phyloP scores from a whole-genome alignment of 495 filamentous ascomycete species.

The Staphylotrichum longicolle region DNA sequence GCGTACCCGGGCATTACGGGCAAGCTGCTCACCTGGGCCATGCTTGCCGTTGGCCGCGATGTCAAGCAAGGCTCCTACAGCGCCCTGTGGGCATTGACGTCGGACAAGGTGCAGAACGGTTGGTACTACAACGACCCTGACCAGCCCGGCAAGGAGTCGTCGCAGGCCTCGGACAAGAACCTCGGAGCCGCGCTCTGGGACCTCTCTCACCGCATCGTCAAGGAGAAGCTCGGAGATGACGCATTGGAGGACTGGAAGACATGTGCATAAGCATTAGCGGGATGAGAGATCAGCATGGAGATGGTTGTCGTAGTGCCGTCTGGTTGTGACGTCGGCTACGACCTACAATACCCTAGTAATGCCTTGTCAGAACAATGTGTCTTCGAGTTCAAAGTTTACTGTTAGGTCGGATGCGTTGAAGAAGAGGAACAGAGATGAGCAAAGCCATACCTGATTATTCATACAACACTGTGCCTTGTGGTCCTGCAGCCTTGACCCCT shows the following conservation, averaged over 20 bases:
- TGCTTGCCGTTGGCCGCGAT: slow-evolving; percentile 36
- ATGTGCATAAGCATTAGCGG: background rate
- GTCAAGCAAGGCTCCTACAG: slow-evolving; percentile 46
- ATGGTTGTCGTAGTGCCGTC: background rate
- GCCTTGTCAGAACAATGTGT: too few relatives aligned
- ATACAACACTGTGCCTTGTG: too few relatives aligned
- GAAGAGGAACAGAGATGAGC: too few relatives aligned
- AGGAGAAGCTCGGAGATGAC: slow-evolving; percentile 45
- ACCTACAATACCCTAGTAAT: too few relatives aligned
- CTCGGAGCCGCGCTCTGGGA: slow-evolving; percentile 45
- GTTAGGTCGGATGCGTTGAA: too few relatives aligned
- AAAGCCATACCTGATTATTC: too few relatives aligned
- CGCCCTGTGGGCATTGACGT: slow-evolving; percentile 42
- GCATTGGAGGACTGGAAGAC: slow-evolving; percentile 39
- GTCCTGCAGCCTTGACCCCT: too few relatives aligned
- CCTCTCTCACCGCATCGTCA: slow-evolving; percentile 42
- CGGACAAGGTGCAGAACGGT: slow-evolving; percentile 45
- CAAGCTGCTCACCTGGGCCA: slow-evolving; percentile 37
- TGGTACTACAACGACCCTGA: slow-evolving; percentile 43
- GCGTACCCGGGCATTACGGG: slow-evolving; percentile 46
- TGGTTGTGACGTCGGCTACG: too few relatives aligned
- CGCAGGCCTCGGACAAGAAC: slow-evolving; percentile 41
- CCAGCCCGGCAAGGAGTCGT: slow-evolving; percentile 34
- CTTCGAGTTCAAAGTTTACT: too few relatives aligned
- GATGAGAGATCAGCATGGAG: background rate